These are phyloP conservation scores for Xylaria sp. DNA, from an alignment of 2,329 filamentous ascomycete genomes.

Conservation along the genomic window DNA sequence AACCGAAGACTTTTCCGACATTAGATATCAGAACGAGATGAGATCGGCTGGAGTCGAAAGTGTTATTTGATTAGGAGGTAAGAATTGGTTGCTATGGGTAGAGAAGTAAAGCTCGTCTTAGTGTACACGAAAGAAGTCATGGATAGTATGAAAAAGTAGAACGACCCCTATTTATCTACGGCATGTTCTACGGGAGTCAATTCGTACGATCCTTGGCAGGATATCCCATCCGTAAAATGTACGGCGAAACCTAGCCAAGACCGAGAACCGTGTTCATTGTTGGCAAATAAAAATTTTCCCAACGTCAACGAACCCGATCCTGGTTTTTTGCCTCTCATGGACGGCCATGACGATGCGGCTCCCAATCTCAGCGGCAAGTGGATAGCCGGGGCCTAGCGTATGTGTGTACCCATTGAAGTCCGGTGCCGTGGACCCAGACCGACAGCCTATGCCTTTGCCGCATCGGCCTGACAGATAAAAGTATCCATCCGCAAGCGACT, in stretches of 20 bases:
- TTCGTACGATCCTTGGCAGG: conserved; percentile 3
- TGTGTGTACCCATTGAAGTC: not conserved
- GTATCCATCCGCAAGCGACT: not conserved
- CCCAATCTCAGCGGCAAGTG: conserved; percentile 30
- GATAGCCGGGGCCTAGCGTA: conserved; percentile 19
- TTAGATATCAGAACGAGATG: conserved; percentile 8
- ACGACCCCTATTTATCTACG: conserved; percentile 31
- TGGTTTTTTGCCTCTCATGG: conserved; percentile 23
- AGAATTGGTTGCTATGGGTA: not conserved
- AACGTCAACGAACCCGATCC: not conserved
- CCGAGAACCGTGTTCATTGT: conserved; percentile 35
- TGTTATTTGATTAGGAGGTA: not conserved
- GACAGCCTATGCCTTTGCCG: conserved; percentile 39
- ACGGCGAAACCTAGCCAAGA: conserved; percentile 5
- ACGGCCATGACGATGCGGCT: conserved; percentile 25
- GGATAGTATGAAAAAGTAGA: not conserved
- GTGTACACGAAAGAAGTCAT: conserved; percentile 7
- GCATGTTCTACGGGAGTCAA: conserved; percentile 1
- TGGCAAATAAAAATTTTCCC: conserved; percentile 12
- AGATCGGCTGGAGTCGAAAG: not conserved
- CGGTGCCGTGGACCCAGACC: conserved; percentile 34
- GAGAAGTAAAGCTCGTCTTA: not conserved
- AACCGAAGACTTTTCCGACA: conserved; percentile 13
- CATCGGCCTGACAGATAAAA: not conserved
- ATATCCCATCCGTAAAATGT: not conserved